A percentile compares a stretch with the other conserved stretches of the same genome.
These are phyloP conservation scores for Friedmanniomyces simplex DNA, from an alignment of 495 filamentous ascomycete genomes.

Conservation along the genomic window DNA sequence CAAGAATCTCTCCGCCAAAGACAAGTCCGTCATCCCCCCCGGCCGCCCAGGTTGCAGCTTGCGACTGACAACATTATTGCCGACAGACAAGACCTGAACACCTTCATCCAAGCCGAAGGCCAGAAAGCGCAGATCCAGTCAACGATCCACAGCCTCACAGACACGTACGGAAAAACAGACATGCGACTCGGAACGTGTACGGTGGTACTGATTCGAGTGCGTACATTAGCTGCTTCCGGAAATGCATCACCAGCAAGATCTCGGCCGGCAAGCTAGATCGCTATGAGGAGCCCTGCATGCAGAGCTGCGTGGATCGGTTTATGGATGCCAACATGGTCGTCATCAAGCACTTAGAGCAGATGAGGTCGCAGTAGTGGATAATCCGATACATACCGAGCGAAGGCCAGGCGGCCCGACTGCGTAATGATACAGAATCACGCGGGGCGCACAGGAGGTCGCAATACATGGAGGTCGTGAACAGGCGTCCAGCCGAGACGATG, in stretches of 20 bases:
- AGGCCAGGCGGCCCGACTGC: no score
- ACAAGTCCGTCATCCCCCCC: background rate
- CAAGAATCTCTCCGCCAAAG: background rate
- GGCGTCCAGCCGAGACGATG: background rate
- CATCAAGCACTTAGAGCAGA: conserved; percentile 61
- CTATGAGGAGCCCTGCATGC: conserved; percentile 66
- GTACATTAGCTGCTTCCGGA: conserved; percentile 73
- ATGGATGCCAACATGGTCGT: conserved; percentile 77
- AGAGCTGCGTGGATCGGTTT: conserved; percentile 89
- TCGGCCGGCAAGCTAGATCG: conserved; percentile 56
- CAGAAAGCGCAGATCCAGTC: conserved; percentile 20
- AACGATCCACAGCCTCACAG: conserved; percentile 72
- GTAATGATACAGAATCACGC: no score
- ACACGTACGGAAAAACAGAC: conserved; percentile 34
- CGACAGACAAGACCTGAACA: conserved; percentile 77
- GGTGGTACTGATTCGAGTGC: background rate
- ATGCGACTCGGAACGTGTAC: background rate
- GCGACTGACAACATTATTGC: background rate
- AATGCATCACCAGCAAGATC: conserved; percentile 67
- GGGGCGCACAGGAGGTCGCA: no score
- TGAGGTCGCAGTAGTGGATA: background rate
- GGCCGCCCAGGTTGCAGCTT: background rate
- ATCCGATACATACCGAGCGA: no score
- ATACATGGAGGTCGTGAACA: no score
- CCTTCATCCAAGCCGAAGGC: conserved; percentile 62